phyloP scores from a whole-genome alignment of 2,329 filamentous ascomycete genomes.

The Dichotomopilus funicola region DNA sequence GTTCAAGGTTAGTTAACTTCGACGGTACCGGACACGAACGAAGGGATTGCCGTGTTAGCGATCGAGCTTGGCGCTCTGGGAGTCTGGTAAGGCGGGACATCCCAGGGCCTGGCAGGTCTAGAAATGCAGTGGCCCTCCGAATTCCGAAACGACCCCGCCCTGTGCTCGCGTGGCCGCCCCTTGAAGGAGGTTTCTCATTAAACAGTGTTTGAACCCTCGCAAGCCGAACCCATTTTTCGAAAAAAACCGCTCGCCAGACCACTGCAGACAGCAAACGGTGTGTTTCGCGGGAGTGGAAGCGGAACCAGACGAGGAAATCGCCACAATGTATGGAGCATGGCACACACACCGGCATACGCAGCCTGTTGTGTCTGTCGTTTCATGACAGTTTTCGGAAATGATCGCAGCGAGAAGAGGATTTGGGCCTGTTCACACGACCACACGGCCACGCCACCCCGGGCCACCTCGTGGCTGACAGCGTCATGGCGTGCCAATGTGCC shows the following conservation, averaged over 20 bases:
- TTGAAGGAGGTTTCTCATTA: slow-evolving; percentile 15
- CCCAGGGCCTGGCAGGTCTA: slow-evolving; percentile 6
- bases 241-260: not conserved
- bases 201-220: not conserved
- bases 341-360: not conserved
- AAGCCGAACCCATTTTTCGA: not conserved
- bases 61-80: not conserved
- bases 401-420: not conserved
- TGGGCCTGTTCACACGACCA: slow-evolving; percentile 12
- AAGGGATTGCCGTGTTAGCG: not conserved
- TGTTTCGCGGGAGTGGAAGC: too few relatives aligned
- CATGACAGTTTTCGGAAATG: not conserved
- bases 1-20: slow-evolving; percentile 9
- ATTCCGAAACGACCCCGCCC: slow-evolving; percentile 5
- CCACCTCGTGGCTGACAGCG: too few relatives aligned
- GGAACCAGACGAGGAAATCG: not conserved
- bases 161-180: slow-evolving; percentile 11
- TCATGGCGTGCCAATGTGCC: too few relatives aligned
- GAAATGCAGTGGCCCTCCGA: not conserved
- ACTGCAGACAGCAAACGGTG: too few relatives aligned
- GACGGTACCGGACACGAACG: slow-evolving; percentile 9
- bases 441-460: not conserved
- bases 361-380: not conserved
- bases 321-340: not conserved
- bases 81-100: slow-evolving; percentile 1